Base-by-base conservation (phyloP, 352 stramenopile genomes). In the Pythium dissotocum region DNA sequence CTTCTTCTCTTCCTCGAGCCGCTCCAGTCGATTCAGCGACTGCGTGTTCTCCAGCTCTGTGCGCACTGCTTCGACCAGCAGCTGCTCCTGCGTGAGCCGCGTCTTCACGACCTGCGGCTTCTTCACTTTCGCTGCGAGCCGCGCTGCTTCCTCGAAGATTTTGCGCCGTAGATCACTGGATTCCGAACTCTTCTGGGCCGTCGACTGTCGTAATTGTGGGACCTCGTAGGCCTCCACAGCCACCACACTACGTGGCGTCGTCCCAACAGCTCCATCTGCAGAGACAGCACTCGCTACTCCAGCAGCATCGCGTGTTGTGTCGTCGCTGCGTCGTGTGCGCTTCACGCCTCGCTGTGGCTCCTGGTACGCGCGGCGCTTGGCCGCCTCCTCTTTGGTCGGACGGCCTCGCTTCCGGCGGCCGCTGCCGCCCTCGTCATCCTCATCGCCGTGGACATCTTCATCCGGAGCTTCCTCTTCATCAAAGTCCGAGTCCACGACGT, bases 401-500 rank as follows among this genome's bases (percentile, higher is more conserved):
- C 51, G 58, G 24, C 53, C 46, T 24, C 59, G n/a, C n/a, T 64
- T 66, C 51, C 62, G 69, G 58, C 63, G 78, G 26, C 78, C 83
- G 2, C 7, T 26, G 30, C 72, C 55, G 5, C 77, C 58, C 2
- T 81, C 77, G 24, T 94, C 83, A 49, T 85, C 81, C 18, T 91
- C 71, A 26, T 58, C 80, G 64, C 91, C 79, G 54, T 94, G 85
- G 16, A 95, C 66, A 12, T 96, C 80, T 44, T 94, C 84, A 65
- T 95, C 87, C 12, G 87, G 87, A 35, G 70, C 67, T 79, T 97
- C 89, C 53, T 92, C 81, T 5, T 89, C 77, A 58, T 96, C 88
- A 71, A 97, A 97, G 67, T 97, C 90, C 58, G 83, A 89, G 69
- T 97, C 90, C 14, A 95, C 88, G 26, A 93, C 68, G 58, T 97